Evolutionary conservation across 805 yeast species (phyloP), one percentile per base, ranked within the genome.

Genomic region (Candida easanensis): DNA sequence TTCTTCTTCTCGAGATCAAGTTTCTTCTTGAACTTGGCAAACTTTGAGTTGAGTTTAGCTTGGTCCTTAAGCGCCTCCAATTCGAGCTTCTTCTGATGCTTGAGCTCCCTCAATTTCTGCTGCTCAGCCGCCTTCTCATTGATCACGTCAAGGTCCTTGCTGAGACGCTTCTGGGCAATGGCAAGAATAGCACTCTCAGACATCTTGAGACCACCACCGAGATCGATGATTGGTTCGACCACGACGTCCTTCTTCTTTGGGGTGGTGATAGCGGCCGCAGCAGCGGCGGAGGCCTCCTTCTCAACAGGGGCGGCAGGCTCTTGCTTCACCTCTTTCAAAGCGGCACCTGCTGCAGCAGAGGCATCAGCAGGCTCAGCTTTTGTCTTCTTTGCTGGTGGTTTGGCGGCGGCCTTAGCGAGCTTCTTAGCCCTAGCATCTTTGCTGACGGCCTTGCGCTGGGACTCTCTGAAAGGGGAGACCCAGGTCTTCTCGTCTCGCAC

Each of bases 401-500:
- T 8, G 10, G 23, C 11, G 4, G 31, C 32, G 17, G 34, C 28
- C 37, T 34, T 27, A 6, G 19, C 20, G 15, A 21, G 3, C 30
- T 26, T 33, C 23, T 18, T 36, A 8, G 38, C 31, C 30, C 36
- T 37, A 11, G 39, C 17, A 5, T 36, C 15, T 6, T 21, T 36
- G 18, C 8, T 28, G 22, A 36, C 41, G 18, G 44, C 44, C 17
- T 33, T 27, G 22, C 39, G 38, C 38, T 41, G 45, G 23, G 18
- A 37, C 23, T 56, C 53, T 44, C 62, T 56, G 44, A 58, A 58
- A 10, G 62, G 62, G 8, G 62, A 58, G 15, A 57, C 56, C 62
- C 62, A 58, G 11, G 50, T 52, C 37, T 56, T 51, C 35, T 56
- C 51, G 15, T 53, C 52, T 35, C 51, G 51, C 18, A 50, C 55